Conservation (phyloP, 2,329 filamentous ascomycete genomes). For the Colletotrichum salicis region DNA sequence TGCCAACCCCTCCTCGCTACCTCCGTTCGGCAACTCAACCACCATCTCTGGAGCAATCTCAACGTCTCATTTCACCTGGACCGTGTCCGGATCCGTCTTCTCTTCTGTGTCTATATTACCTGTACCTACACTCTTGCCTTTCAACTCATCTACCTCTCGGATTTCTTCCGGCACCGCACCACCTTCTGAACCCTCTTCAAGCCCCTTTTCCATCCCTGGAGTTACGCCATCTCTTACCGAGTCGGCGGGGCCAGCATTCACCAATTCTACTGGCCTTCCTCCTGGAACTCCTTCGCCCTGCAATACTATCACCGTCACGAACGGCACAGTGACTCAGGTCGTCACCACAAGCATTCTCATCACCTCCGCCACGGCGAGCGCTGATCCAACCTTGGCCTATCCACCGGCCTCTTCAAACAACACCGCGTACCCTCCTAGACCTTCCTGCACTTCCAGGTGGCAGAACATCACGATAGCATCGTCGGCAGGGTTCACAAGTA, state of each 20-base stretch:
- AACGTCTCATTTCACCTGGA: not conserved
- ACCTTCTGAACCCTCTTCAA: not conserved
- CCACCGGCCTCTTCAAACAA: conserved; percentile 1
- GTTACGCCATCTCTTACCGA: not conserved
- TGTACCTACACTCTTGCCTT: conserved; percentile 5
- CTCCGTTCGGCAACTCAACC: conserved; percentile 23
- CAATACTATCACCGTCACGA: conserved; percentile 31
- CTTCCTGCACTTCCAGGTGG: conserved; percentile 20
- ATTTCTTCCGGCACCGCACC: not conserved
- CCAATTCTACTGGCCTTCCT: conserved; percentile 6
- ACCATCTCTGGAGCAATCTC: not conserved
- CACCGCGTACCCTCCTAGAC: not conserved
- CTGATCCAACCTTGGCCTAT: not conserved
- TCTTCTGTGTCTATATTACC: conserved; percentile 21
- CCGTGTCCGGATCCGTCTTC: conserved; percentile 1
- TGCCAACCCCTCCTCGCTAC: not conserved
- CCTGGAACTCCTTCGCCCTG: conserved; percentile 7
- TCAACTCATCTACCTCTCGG: not conserved
- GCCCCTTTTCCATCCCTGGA: not conserved
- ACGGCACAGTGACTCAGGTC: conserved; percentile 27
- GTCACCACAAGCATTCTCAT: conserved; percentile 28
- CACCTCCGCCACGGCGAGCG: conserved; percentile 6
- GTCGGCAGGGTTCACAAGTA: not conserved
- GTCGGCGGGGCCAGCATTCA: not conserved
- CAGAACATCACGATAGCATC: conserved; percentile 11